Evolutionary conservation across 805 yeast species (phyloP), one percentile per base, ranked within the genome.

Genomic region (Clavispora fructus): DNA sequence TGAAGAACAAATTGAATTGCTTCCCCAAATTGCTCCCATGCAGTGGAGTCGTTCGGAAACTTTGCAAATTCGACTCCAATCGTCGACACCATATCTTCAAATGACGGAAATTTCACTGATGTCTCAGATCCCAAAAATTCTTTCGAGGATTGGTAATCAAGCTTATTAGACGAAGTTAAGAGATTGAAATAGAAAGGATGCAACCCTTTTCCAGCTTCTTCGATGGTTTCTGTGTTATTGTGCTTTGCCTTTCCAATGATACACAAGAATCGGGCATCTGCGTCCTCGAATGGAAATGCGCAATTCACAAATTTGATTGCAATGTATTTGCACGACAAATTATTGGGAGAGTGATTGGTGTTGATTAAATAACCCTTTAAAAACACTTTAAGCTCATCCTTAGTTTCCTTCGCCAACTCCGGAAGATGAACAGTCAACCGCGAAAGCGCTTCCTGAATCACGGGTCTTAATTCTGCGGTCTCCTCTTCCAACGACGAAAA

Each of bases 141-240:
- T 3, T 62, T 37, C 0, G 81, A 74, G 0, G 79, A 53, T 37
- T 69, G 73, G 53, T 65, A 69, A n/a, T 69, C 75, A 1, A 51
- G 49, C 0, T 75, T 67, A 39, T 71, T 73, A 3, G 79, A 64
- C 0, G 84, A 69, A 35, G 63, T 65, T 30, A 71, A 63, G 4
- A 83, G 65, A 40, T 75, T 76, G 59, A 82, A 86, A 88, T 91
- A 85, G 61, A 85, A 79, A 0, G 97, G 97, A 61, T 89, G 82
- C 27, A 92, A 66, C 0, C 97, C 97, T 51, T 79, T 80, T 6
- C 61, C 63, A 0, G 96, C 85, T 60, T 89, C 97, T 56, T 89
- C 95, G 2, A 83, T 69, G 0, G 87, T 80, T 54, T 88, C 96
- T 2, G 87, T 73, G 46, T 83, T 73, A 53, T 86, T 86, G 1